phyloP scores from a whole-genome alignment of 192 early-diverging fungal species.

The Martensiomyces pterosporus region DNA sequence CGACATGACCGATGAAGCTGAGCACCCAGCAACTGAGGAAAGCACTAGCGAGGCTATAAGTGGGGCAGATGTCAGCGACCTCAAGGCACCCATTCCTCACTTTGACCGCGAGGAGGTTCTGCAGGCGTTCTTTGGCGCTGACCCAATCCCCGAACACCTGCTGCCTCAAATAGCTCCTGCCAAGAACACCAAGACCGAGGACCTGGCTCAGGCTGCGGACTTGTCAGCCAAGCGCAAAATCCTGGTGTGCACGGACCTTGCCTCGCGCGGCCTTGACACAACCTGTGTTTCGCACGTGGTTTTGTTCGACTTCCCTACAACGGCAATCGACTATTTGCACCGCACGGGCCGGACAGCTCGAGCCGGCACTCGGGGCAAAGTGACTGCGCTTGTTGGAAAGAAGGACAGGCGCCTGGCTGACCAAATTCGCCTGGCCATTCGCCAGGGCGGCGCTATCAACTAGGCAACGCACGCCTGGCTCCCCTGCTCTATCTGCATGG shows the following conservation, averaged over 20 bases:
- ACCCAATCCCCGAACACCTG: conserved; percentile 32
- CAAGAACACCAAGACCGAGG: conserved; percentile 9
- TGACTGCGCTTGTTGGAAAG: conserved; percentile 74
- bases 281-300: conserved; percentile 84
- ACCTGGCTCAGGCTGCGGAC: neutral
- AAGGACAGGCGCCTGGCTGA: conserved; percentile 57
- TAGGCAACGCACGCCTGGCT: too few relatives aligned
- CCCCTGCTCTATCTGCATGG: too few relatives aligned
- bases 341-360: conserved; percentile 88
- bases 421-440: conserved; percentile 44
- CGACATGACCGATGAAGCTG: neutral
- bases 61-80: conserved; percentile 17
- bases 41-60: conserved; percentile 10
- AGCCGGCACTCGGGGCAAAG: conserved; percentile 71
- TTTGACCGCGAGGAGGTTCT: conserved; percentile 39
- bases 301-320: conserved; percentile 86
- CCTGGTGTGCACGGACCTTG: conserved; percentile 86
- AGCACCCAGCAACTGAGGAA: conserved; percentile 1
- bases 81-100: conserved; percentile 23
- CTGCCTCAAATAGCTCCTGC: conserved; percentile 9
- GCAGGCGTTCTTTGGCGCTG: conserved; percentile 12
- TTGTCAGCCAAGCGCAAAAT: conserved; percentile 45
- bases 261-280: conserved; percentile 86
- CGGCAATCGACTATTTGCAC: conserved; percentile 89
- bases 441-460: conserved; percentile 44